phyloP scores from a whole-genome alignment of 768 basidiomycete genomes.

The Trametes gibbosa region DNA sequence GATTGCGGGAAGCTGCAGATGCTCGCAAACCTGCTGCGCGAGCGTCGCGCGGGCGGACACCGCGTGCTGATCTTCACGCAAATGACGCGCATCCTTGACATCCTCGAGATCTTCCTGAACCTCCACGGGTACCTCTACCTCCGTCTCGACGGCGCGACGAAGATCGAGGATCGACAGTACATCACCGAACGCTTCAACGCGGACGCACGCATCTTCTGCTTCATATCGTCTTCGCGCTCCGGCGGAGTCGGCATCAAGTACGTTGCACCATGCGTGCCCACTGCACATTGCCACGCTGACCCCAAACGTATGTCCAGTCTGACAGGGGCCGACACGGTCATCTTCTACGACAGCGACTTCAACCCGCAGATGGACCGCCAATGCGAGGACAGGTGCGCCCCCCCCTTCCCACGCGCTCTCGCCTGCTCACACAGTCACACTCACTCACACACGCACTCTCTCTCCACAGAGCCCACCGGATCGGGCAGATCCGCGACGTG shows the following conservation, averaged over 20 bases:
- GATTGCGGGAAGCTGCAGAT: conserved; percentile 95
- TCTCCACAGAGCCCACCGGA: conserved; percentile 81
- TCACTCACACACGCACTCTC: not conserved
- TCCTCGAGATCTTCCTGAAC: conserved; percentile 90
- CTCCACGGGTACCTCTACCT: conserved; percentile 93
- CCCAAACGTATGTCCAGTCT: conserved; percentile 46
- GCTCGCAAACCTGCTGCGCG: conserved; percentile 72
- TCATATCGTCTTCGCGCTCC: conserved; percentile 80
- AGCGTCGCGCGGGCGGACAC: conserved; percentile 85
- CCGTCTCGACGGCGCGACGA: conserved; percentile 92
- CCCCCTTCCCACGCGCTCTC: not conserved
- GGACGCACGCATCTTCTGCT: conserved; percentile 77
- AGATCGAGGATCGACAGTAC: conserved; percentile 91
- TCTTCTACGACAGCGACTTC: conserved; percentile 97
- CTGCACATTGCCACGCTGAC: too few relatives aligned
- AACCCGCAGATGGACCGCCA: conserved; percentile 98
- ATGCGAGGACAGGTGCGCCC: conserved; percentile 80
- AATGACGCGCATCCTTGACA: conserved; percentile 93
- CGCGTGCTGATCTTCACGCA: conserved; percentile 95
- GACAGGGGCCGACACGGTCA: conserved; percentile 90
- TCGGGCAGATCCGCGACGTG: conserved; percentile 94
- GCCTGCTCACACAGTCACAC: not conserved
- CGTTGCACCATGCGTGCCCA: too few relatives aligned
- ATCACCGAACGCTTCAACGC: conserved; percentile 86
- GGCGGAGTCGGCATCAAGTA: conserved; percentile 95